Conservation (phyloP, 2,329 filamentous ascomycete species). For the Corinectria fuckeliana region DNA sequence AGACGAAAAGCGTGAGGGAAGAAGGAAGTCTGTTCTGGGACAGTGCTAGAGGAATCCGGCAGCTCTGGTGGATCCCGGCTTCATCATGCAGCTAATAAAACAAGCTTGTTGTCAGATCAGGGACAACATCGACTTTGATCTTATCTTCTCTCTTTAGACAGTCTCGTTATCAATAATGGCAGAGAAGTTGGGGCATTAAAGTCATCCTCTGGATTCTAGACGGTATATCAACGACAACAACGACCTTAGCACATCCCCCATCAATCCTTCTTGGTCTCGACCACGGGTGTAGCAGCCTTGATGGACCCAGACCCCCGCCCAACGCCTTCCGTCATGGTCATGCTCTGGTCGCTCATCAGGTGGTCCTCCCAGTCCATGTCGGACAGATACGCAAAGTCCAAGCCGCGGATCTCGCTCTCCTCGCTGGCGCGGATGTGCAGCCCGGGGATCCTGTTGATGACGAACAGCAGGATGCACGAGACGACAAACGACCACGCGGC, state of each 20-base stretch:
- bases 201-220: too few relatives aligned
- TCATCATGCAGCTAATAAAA: neutral
- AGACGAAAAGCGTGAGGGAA: neutral
- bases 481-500: conserved; percentile 61
- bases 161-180: too few relatives aligned
- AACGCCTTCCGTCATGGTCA: conserved; percentile 28
- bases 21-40: neutral
- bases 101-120: neutral
- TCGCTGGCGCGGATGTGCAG: conserved; percentile 61
- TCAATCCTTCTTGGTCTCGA: conserved; percentile 21
- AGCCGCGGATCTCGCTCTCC: conserved; percentile 59
- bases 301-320: conserved; percentile 13
- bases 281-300: conserved; percentile 2
- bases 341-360: conserved; percentile 21
- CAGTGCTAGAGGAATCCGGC: neutral
- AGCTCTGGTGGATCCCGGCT: neutral
- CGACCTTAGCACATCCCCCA: too few relatives aligned
- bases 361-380: conserved; percentile 37
- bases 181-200: too few relatives aligned
- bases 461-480: conserved; percentile 58
- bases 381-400: conserved; percentile 50
- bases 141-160: too few relatives aligned
- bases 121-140: too few relatives aligned
- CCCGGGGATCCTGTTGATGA: conserved; percentile 64
- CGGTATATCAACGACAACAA: neutral